phyloP scores from a whole-genome alignment of 495 filamentous ascomycete genomes.

The Daldinia childiae region DNA sequence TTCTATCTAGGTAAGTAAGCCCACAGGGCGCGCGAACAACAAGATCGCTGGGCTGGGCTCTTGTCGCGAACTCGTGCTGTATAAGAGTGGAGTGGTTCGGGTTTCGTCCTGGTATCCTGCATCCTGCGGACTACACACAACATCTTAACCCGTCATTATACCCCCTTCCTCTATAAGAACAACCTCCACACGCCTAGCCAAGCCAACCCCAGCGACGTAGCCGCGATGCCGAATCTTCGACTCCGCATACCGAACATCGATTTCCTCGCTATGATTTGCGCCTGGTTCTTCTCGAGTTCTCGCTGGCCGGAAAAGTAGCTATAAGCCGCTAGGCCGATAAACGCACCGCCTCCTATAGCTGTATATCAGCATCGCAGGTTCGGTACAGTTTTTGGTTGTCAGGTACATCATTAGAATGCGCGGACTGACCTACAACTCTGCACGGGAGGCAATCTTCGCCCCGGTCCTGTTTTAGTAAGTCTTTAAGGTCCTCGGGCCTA shows the following conservation, averaged over 20 bases:
- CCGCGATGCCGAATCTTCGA: constrained; percentile 72
- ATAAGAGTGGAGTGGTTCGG: constrained; percentile 22
- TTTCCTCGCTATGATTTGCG: constrained; percentile 72
- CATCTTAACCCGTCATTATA: background rate
- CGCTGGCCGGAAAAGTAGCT: constrained; percentile 82
- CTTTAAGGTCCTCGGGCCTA: constrained; percentile 61
- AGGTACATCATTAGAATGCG: background rate
- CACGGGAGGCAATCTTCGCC: constrained; percentile 76
- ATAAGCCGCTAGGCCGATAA: constrained; percentile 89
- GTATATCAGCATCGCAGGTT: constrained; percentile 4
- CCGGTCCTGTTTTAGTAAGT: constrained; percentile 67
- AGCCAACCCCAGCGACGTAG: constrained; percentile 74
- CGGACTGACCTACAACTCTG: constrained; percentile 68
- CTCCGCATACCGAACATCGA: constrained; percentile 81
- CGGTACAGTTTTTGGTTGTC: too few relatives aligned
- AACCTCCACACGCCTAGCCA: constrained; percentile 69
- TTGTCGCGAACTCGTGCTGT: background rate
- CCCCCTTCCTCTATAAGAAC: constrained; percentile 27
- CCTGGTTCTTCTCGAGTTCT: constrained; percentile 75
- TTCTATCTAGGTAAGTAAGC: too few relatives aligned
- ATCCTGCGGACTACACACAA: background rate
- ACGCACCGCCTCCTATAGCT: constrained; percentile 76
- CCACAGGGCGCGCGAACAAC: background rate
- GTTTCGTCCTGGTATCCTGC: background rate
- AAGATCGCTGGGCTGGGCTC: background rate